Base-by-base conservation (phyloP, 2,329 filamentous ascomycete genomes). In the Cladorrhinum sp. region DNA sequence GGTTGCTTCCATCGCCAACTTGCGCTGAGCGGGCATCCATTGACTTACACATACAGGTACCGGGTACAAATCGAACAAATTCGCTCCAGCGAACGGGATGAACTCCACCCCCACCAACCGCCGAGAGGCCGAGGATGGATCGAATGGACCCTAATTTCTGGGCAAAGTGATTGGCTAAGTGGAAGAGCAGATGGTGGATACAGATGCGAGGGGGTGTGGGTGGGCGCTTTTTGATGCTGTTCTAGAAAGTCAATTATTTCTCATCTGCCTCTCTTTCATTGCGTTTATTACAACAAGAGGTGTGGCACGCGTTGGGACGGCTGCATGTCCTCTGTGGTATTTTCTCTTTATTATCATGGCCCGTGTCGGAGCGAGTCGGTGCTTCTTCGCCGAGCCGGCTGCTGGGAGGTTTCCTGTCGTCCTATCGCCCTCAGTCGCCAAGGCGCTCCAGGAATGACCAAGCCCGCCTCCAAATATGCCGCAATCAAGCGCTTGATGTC, bases 401-500 rank as follows among this genome's bases (percentile, higher is more conserved):
- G 41, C 49, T 62, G 62, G 50, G 54, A 64, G 41, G 41, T 5
- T 45, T 45, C 3, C 18, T 45, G 25, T 38, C 41, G 38, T 24
- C 57, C 58, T 64, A 58, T 56, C 57, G 50, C 45, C 32, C 49
- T 25, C 27, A 8, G 54, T 56, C 60, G 66, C 66, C 66, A 67
- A 68, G 66, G 20, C 60, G 49, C 57, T 50, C 23, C 22, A 62
- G 63, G 65, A 66, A 65, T 62, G 62, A 64, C 63, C 66, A 67
- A 64, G 63, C 55, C 61, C 56, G 57, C 59, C 52, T 56, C 38
- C 50, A 59, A 60, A 62, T 62, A 60, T 66, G 61, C 61, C 55
- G 66, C 65, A 66, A 67, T 66, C 41, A 45, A 38, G 52, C 52
- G 36, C 38, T 55, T 55, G 52, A 41, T 55, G 52, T 45, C 29